Conservation (phyloP, 1,139 yeast species). For the Hyphopichia khmerensis region DNA sequence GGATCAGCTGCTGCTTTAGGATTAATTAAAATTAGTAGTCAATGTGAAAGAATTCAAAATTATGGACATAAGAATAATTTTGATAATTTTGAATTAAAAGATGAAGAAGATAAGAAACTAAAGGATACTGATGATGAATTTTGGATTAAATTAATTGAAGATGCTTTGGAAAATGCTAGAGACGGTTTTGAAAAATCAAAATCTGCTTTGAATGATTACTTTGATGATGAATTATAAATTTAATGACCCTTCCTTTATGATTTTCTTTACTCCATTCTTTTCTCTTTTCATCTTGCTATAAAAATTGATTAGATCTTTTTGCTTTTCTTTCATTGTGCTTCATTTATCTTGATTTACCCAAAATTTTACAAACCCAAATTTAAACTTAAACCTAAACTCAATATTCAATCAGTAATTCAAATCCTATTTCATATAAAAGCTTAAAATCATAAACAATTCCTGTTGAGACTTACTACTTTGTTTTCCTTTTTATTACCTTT, state of each 20-base stretch:
- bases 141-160: constrained; percentile 51
- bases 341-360: too few species aligned
- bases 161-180: constrained; percentile 59
- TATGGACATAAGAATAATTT: constrained; percentile 61
- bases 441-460: too few species aligned
- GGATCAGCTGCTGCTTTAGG: constrained; percentile 97
- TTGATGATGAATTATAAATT: constrained; percentile 45
- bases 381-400: too few species aligned
- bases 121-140: constrained; percentile 31
- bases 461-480: too few species aligned
- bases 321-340: neutral
- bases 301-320: neutral
- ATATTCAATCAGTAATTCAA: too few species aligned
- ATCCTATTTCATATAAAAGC: too few species aligned
- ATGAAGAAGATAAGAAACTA: constrained; percentile 7
- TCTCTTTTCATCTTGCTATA: neutral
- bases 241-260: neutral
- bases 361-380: too few species aligned
- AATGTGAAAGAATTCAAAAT: constrained; percentile 92
- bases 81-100: constrained; percentile 35
- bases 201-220: constrained; percentile 56
- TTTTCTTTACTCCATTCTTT: too few species aligned
- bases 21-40: constrained; percentile 71
- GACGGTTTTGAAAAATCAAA: constrained; percentile 57
- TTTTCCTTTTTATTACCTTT: neutral